Conservation (phyloP, 306 rosid species). For the Lathyrus tuberosus region DNA sequence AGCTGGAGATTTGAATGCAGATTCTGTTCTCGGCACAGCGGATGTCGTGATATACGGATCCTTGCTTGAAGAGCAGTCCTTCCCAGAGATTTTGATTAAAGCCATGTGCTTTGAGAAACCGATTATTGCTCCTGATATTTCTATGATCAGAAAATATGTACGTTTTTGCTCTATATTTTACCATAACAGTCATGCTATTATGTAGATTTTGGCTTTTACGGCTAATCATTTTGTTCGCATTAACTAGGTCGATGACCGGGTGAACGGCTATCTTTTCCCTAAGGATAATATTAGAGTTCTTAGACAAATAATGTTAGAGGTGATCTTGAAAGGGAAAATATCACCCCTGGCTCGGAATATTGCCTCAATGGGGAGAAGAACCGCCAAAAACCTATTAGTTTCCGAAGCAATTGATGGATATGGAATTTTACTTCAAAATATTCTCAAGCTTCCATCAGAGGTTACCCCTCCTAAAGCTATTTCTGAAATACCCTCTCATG, state of each 20-base stretch:
- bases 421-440: conserved; percentile 66
- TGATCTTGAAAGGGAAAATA: conserved; percentile 65
- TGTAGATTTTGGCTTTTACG: too few relatives aligned
- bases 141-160: conserved; percentile 84
- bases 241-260: conserved; percentile 84
- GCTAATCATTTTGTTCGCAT: conserved; percentile 49
- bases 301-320: conserved; percentile 64
- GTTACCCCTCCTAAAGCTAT: conserved; percentile 63
- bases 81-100: conserved; percentile 79
- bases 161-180: conserved; percentile 37
- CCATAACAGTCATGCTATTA: conserved; percentile 1
- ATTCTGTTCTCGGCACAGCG: conserved; percentile 58
- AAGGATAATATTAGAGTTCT: conserved; percentile 63
- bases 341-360: conserved; percentile 73
- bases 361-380: conserved; percentile 71
- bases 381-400: conserved; percentile 75
- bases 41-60: conserved; percentile 91
- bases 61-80: conserved; percentile 75
- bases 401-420: conserved; percentile 75
- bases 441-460: conserved; percentile 84
- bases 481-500: conserved; percentile 60
- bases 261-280: conserved; percentile 85
- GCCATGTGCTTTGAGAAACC: conserved; percentile 95
- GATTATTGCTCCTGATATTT: conserved; percentile 81
- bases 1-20: conserved; percentile 63